A percentile compares a stretch with the other conserved stretches of the same genome.
These are phyloP conservation scores for Carex myosuroides DNA, from an alignment of 176 grass and related monocot genomes.

Conservation along the genomic window DNA sequence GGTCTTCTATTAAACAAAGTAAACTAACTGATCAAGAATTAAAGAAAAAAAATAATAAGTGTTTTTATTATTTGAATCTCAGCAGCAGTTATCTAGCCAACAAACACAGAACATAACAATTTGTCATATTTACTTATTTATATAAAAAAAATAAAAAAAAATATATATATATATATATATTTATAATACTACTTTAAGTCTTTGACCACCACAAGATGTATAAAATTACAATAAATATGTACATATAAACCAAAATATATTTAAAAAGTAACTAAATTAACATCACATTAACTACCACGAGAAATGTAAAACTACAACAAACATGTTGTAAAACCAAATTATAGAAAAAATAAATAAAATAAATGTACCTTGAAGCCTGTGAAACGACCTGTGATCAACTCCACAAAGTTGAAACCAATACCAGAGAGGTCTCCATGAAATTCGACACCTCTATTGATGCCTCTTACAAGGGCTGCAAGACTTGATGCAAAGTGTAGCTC, in stretches of 20 bases:
- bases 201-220: not conserved
- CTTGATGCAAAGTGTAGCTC: constrained; percentile 69
- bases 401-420: constrained; percentile 35
- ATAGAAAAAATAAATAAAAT: not conserved
- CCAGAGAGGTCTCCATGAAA: constrained; percentile 74
- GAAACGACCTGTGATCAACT: constrained; percentile 68
- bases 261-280: not conserved
- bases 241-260: not conserved
- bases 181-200: not conserved
- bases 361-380: constrained; percentile 63
- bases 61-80: not conserved
- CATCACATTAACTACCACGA: not conserved
- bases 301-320: not conserved
- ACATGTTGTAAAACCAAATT: not conserved
- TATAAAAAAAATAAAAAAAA: not conserved
- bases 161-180: not conserved
- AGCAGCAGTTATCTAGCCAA: not conserved
- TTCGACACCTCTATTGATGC: constrained; percentile 43
- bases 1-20: not conserved
- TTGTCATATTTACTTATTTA: not conserved
- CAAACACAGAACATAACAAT: not conserved
- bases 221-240: not conserved
- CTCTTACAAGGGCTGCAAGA: constrained; percentile 61
- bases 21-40: not conserved
- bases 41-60: not conserved